Evolutionary conservation across 1,139 yeast genomes (phyloP).

Genomic region (Nadsonia commutata): DNA sequence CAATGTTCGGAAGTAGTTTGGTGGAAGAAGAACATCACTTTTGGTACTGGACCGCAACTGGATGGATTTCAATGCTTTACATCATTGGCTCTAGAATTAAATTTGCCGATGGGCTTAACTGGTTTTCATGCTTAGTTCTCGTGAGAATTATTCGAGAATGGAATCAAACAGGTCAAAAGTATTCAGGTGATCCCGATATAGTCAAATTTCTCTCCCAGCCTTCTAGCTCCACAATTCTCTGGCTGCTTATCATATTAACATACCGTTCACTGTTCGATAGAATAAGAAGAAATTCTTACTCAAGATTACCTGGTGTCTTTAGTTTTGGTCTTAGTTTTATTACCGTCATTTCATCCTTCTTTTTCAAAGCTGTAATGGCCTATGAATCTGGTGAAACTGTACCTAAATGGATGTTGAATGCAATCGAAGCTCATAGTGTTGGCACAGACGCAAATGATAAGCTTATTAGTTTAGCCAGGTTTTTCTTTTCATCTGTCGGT

Average conservation of each 20-base stretch:
- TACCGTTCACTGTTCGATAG: slow-evolving; percentile 19
- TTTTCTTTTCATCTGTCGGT: slow-evolving; percentile 18
- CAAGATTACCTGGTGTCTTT: slow-evolving; percentile 15
- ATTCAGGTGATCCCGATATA: slow-evolving; percentile 36
- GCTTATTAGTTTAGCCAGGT: slow-evolving; percentile 17
- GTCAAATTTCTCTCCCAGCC: slow-evolving; percentile 18
- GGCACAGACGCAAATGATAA: slow-evolving; percentile 12
- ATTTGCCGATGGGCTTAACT: slow-evolving; percentile 15
- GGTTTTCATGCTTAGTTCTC: slow-evolving; percentile 26
- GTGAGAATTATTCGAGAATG: slow-evolving; percentile 63
- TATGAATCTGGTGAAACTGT: slow-evolving; percentile 37
- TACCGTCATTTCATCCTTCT: slow-evolving; percentile 29
- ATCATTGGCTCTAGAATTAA: slow-evolving; percentile 15
- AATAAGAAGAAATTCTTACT: slow-evolving; percentile 16
- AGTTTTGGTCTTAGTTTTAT: slow-evolving; percentile 30
- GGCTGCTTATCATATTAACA: slow-evolving; percentile 36
- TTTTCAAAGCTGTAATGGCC: slow-evolving; percentile 46
- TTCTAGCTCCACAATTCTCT: slow-evolving; percentile 23
- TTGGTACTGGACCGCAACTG: slow-evolving; percentile 73
- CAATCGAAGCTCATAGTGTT: slow-evolving; percentile 16
- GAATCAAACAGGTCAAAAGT: slow-evolving; percentile 87
- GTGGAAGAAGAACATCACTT: slow-evolving; percentile 96
- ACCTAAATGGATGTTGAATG: slow-evolving; percentile 26
- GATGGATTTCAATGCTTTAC: slow-evolving; percentile 21
- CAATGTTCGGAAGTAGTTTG: slow-evolving; percentile 77